A percentile compares a stretch with the other conserved stretches of the same genome.
Conservation (phyloP, 768 basidiomycete species). For the Termitomyces sp. region DNA sequence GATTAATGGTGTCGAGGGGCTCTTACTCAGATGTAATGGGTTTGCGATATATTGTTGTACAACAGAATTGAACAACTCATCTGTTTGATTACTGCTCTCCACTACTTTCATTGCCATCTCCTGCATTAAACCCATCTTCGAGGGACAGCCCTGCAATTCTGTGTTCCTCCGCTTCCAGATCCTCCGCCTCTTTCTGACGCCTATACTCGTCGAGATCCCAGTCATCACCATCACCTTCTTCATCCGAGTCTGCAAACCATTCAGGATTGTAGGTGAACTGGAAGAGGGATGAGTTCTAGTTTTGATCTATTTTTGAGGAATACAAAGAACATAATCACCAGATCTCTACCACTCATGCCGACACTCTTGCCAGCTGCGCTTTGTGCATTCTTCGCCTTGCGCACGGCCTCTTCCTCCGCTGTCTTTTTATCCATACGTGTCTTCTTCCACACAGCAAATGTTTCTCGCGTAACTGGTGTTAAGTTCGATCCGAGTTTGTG, state of each 20-base stretch:
- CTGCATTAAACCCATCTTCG: slow-evolving; percentile 23
- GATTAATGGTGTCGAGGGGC: slow-evolving; percentile 16
- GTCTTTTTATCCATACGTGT: slow-evolving; percentile 93
- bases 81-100: slow-evolving; percentile 15
- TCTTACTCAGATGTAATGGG: neutral
- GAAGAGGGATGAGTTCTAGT: slow-evolving; percentile 3
- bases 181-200: slow-evolving; percentile 55
- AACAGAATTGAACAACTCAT: slow-evolving; percentile 3
- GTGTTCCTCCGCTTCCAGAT: slow-evolving; percentile 44
- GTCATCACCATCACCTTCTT: slow-evolving; percentile 46
- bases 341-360: slow-evolving; percentile 94
- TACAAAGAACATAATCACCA: slow-evolving; percentile 46
- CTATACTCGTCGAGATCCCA: slow-evolving; percentile 62
- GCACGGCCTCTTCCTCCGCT: slow-evolving; percentile 77
- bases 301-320: neutral
- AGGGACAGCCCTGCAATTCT: slow-evolving; percentile 43
- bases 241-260: slow-evolving; percentile 77
- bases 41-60: slow-evolving; percentile 12
- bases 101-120: slow-evolving; percentile 24
- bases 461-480: slow-evolving; percentile 89
- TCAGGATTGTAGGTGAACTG: slow-evolving; percentile 96
- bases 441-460: slow-evolving; percentile 93
- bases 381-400: slow-evolving; percentile 78
- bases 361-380: slow-evolving; percentile 81
- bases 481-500: slow-evolving; percentile 89